Evolutionary conservation across 257 asterid genomes (phyloP), one percentile per base, ranked within the genome.

Genomic region (Dorcoceras hygrometricum): DNA sequence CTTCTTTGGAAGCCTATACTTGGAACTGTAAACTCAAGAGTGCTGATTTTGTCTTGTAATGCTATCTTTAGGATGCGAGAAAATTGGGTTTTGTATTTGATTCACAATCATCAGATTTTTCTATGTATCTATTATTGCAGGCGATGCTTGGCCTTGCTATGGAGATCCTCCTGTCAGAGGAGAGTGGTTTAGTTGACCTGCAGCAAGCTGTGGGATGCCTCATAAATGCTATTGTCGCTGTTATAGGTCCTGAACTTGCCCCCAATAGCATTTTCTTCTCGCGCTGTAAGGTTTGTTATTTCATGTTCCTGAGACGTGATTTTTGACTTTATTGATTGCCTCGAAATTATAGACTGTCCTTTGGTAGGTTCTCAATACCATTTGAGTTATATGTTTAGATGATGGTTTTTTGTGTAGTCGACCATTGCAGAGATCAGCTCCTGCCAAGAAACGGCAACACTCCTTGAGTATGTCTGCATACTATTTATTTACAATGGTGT

Each of bases 391-490:
- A 25, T 48, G 18, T 59, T 57, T 20, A 78, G 64, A 59, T 56
- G 62, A 57, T 72, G 76, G 73, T 74, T 80, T 77, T 79, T 57
- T 78, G 71, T 63, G 60, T 81, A 94, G 99, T 86, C 96, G 79
- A 96, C 88, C 77, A 83, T 94, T 78, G 96, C 96, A 79, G 99
- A 94, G 87, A 83, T 94, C 79, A 90, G 97, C 83, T 86, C 96
- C 71, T 67, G 85, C 73, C 93, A 87, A 75, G 99, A 94, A 81
- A 84, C 96, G 10, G 90, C 97, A 63, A 82, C 95, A 71, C 92
- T 88, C 71, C 93, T 85, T 14, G 99, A 94, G 99, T 94, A 94
- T 60, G 99, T 67, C 48, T 23, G 59, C 53, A 51, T 62, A 55
- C 58, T 31, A 26, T 76, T 63, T 48, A 6, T 55, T 20, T 54